Conservation (phyloP, 257 asterid species). For the Catharanthus roseus region DNA sequence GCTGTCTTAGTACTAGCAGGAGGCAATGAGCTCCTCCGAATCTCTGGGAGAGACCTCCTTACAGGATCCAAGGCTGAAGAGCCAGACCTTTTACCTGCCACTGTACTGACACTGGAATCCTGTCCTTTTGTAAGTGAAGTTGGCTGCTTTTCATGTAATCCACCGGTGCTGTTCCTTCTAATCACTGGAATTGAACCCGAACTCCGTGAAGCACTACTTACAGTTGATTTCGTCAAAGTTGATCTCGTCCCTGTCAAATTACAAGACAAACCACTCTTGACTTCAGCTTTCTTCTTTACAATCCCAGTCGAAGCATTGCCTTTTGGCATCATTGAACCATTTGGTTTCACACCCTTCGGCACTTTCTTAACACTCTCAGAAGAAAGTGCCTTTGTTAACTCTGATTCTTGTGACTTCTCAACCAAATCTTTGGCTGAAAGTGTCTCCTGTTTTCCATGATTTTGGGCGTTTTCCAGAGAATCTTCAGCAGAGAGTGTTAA, state of each 20-base stretch:
- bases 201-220: slow-evolving; percentile 57
- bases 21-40: slow-evolving; percentile 47
- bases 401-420: slow-evolving; percentile 19
- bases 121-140: slow-evolving; percentile 38
- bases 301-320: slow-evolving; percentile 23
- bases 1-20: slow-evolving; percentile 45
- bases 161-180: slow-evolving; percentile 84
- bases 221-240: slow-evolving; percentile 54
- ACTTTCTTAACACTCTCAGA: slow-evolving; percentile 37
- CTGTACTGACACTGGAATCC: slow-evolving; percentile 27
- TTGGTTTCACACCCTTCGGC: slow-evolving; percentile 34
- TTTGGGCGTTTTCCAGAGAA: slow-evolving; percentile 26
- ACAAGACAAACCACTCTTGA: slow-evolving; percentile 28
- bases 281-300: slow-evolving; percentile 37
- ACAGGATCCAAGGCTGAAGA: slow-evolving; percentile 54
- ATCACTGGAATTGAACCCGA: slow-evolving; percentile 46
- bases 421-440: slow-evolving; percentile 18
- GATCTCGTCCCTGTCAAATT: slow-evolving; percentile 38
- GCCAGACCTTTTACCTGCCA: slow-evolving; percentile 38
- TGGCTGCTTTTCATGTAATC: slow-evolving; percentile 67
- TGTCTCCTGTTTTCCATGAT: slow-evolving; percentile 17
- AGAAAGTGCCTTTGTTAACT: slow-evolving; percentile 31
- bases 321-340: slow-evolving; percentile 22
- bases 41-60: slow-evolving; percentile 75
- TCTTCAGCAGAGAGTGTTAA: slow-evolving; percentile 31